Evolutionary conservation across 352 stramenopile genomes (phyloP), one percentile per base, ranked within the genome.

Genomic region (Globisporangium perplexum): DNA sequence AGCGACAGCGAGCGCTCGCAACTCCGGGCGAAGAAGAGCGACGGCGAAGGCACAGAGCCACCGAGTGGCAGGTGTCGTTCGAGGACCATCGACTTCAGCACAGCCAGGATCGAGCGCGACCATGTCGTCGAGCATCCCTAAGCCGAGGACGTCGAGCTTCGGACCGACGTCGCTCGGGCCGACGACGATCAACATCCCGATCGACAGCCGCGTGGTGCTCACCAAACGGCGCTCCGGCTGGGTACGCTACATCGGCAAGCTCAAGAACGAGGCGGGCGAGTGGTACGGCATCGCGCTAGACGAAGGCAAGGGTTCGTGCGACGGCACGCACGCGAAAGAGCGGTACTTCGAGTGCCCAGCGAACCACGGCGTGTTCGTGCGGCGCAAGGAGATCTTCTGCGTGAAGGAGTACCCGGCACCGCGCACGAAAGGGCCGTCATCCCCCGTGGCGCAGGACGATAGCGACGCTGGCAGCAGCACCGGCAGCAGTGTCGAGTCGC

Each of bases 241-340:
- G 31, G 74, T 86, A n/a, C 67, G 65, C n/a, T 86, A 82, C 54
- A 68, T 85, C 14, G 77, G 74, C 5, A 85, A 82, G 59, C 55
- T 88, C 41, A 67, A 62, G 17, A 69, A 69, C 53, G 74, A 83
- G 30, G 63, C 62, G 0, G 77, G 77, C 41, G 77, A 88, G 46
- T 88, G 77, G 74, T 88, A 88, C 50, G 77, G 77, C 49, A 66
- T 88, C 36, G 77, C 66, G 3, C 60, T 88, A 28, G 71, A 88
- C 53, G 74, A 88, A 52, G 62, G 74, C 53, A 86, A 82, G 57
- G 77, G 77, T 33, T 66, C 85, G 35, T 60, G 69, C 36, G 74
- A 88, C 41, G 77, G 77, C 4, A 58, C 62, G n/a, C 68, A 53
- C 43, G 62, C 69, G 7, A 78, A 77, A 41, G 66, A 83, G 18